These are phyloP conservation scores for Silene conica DNA, from an alignment of 148 eudicot species.

Conservation along the genomic window DNA sequence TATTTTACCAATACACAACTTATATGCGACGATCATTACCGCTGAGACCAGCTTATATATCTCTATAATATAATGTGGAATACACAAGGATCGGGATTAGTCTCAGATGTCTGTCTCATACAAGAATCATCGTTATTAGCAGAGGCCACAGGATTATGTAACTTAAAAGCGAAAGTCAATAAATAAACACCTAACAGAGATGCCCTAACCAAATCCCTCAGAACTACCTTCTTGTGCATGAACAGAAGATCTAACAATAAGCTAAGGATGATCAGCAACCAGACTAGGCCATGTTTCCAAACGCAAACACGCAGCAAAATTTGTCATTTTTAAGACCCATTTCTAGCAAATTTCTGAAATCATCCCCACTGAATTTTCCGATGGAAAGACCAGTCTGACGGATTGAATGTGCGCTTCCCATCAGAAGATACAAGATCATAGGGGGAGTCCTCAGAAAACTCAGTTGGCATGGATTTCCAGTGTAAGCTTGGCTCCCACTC, in stretches of 20 bases:
- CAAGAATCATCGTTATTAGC: no score
- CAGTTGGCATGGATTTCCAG: slow-evolving; percentile 89
- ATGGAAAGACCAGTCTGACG: slow-evolving; percentile 80
- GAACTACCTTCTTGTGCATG: background rate
- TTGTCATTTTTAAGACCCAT: background rate
- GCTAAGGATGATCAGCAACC: background rate
- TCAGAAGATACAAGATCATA: slow-evolving; percentile 58
- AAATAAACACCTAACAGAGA: background rate
- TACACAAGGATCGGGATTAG: no score
- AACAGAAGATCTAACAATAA: background rate
- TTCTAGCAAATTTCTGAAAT: background rate
- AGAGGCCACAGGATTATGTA: no score
- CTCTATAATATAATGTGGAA: no score
- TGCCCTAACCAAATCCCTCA: background rate
- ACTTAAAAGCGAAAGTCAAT: background rate
- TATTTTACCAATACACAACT: no score
- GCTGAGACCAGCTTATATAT: no score
- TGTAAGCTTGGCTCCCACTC: slow-evolving; percentile 79
- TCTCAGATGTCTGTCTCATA: no score
- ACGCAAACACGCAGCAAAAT: background rate
- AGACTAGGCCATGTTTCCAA: background rate
- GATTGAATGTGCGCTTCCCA: slow-evolving; percentile 62
- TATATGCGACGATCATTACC: no score
- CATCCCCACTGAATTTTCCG: slow-evolving; percentile 65
- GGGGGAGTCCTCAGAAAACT: slow-evolving; percentile 70